phyloP scores from a whole-genome alignment of 2,329 filamentous ascomycete genomes.

The Fusarium austroafricanum region DNA sequence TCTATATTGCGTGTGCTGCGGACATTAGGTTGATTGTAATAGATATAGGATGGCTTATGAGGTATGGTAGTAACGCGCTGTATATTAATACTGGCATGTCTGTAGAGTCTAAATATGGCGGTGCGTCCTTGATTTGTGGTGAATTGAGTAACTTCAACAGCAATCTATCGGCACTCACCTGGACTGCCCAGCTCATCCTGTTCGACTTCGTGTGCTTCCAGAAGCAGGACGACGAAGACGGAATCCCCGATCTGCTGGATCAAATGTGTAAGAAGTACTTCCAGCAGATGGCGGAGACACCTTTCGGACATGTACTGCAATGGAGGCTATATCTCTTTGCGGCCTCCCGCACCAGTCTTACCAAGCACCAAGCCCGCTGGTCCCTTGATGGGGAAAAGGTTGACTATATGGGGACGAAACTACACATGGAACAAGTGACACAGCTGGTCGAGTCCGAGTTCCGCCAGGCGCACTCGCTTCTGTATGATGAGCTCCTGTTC shows the following conservation, averaged over 20 bases:
- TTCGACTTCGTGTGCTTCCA: not conserved
- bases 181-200: no score
- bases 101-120: no score
- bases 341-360: not conserved
- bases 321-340: not conserved
- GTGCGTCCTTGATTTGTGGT: no score
- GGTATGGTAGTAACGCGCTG: no score
- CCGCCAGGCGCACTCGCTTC: not conserved
- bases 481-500: not conserved
- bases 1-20: no score
- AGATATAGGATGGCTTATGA: no score
- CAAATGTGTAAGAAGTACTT: not conserved
- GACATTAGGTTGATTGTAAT: no score
- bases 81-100: no score
- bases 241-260: not conserved
- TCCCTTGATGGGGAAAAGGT: not conserved
- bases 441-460: not conserved
- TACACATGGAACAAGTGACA: not conserved
- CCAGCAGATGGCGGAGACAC: not conserved
- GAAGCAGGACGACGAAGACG: not conserved
- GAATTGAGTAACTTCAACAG: no score
- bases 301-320: not conserved
- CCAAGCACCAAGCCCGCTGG: not conserved
- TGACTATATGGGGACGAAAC: no score
- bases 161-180: no score